Percentiles rank a stretch among this genome's conserved stretches.
Conservation (phyloP, 2,329 filamentous ascomycete species). For the Penicillium sp. region DNA sequence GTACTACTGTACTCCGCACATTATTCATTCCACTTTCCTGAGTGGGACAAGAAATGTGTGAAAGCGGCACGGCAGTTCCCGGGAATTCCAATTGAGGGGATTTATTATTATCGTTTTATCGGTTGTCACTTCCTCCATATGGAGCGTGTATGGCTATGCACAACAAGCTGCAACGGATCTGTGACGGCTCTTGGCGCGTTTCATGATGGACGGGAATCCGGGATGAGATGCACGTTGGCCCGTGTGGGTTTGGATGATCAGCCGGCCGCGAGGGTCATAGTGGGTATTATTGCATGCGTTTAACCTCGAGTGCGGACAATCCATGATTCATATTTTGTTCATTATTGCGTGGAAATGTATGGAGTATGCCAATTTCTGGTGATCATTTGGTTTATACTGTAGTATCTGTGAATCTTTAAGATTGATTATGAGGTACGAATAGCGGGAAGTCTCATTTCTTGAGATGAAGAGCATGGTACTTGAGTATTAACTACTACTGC, state of each 20-base stretch:
- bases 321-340: not conserved
- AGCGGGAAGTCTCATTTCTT: not conserved
- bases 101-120: not conserved
- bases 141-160: not conserved
- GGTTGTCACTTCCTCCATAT: not conserved
- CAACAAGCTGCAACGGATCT: conserved; percentile 29
- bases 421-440: not conserved
- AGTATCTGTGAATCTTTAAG: not conserved
- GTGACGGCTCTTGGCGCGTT: conserved; percentile 30
- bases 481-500: not conserved
- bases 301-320: not conserved
- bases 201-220: conserved; percentile 24
- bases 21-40: not conserved
- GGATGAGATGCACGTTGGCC: conserved; percentile 29
- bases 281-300: conserved; percentile 4
- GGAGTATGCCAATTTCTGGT: not conserved
- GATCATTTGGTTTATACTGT: not conserved
- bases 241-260: conserved; percentile 30
- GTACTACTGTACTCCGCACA: not conserved
- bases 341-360: not conserved
- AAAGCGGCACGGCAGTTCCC: not conserved
- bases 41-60: not conserved
- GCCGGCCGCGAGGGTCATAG: not conserved
- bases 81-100: not conserved
- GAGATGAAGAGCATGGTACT: not conserved